Evolutionary conservation across 2,329 filamentous ascomycete genomes (phyloP), one percentile per base, ranked within the genome.

Genomic region (Xylaria sp.): DNA sequence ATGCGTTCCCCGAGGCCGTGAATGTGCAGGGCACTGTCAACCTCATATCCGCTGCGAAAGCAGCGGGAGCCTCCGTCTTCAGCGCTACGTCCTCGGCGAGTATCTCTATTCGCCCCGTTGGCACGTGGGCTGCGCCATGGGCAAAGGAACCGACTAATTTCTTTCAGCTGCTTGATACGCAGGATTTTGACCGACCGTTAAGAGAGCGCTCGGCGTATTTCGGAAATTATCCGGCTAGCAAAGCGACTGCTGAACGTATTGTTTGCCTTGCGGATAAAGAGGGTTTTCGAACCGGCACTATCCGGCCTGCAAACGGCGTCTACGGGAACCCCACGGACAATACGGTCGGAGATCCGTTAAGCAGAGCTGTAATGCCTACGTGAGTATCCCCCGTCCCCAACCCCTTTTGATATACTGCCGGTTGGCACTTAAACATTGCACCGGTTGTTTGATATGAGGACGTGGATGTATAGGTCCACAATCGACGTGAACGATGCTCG

Each of bases 81-180:
- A 81, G 88, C 72, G 80, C 81, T 48, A 89, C 86, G 0, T 87
- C 86, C 0, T 87, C 85, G 8, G 83, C 79, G 23, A 85, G 84
- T 3, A 78, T 86, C 42, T 78, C 78, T 35, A 76, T 86, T 35
- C 79, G 78, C 21, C 79, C 81, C 16, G 79, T 83, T 4, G 75
- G 76, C 3, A 69, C 65, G 13, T 73, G 71, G 71, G 66, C 68
- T 12, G 64, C 71, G 23, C 74, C 75, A 0, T 87, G 84, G 84
- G 75, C 74, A 21, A 76, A 72, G 48, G 74, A 74, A 42, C 83
- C 84, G 2, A 73, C 72, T 2, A 72, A 80, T 57, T 82, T 81
- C 66, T 78, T 81, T 55, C 87, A 89, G 74, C 61, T 84, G 0
- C 68, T 86, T 13, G 80, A 79, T 63, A 84, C 84, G 60, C 75